phyloP scores from a whole-genome alignment of 2,329 filamentous ascomycete species.

The Scortechinia acanthostroma region DNA sequence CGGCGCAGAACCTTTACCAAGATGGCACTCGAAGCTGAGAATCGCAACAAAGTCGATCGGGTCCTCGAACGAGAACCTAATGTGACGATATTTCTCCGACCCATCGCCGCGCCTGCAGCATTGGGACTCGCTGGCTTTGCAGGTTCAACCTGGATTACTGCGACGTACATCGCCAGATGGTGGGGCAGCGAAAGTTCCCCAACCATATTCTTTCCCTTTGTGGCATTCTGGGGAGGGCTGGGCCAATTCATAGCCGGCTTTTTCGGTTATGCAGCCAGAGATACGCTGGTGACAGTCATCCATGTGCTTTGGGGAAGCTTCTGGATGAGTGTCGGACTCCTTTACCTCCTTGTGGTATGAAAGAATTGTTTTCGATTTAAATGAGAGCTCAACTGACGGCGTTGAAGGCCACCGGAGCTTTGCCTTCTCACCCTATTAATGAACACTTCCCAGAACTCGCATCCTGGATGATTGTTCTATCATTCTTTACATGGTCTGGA shows the following conservation, averaged over 20 bases:
- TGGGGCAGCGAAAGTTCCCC: constrained; percentile 12
- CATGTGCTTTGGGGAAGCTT: constrained; percentile 12
- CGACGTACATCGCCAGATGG: constrained; percentile 9
- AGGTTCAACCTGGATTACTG: constrained; percentile 14
- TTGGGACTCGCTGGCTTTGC: constrained; percentile 16
- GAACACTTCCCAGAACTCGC: constrained; percentile 11
- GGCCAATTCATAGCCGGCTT: constrained; percentile 16
- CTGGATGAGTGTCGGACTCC: constrained; percentile 11
- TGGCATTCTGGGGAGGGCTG: constrained; percentile 13
- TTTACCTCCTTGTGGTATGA: constrained; percentile 5
- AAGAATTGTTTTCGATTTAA: too few relatives aligned
- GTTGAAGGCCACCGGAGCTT: not conserved
- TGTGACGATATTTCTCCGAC: constrained; percentile 13
- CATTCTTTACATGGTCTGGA: constrained; percentile 8
- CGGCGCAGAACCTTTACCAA: too few relatives aligned
- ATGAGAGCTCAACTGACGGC: too few relatives aligned
- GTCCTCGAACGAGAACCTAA: constrained; percentile 5
- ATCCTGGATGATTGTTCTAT: constrained; percentile 10
- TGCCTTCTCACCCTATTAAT: constrained; percentile 6
- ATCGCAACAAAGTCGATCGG: not conserved
- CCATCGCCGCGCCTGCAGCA: constrained; percentile 16
- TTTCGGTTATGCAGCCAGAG: constrained; percentile 10
- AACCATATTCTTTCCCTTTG: constrained; percentile 15
- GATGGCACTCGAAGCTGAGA: too few relatives aligned
- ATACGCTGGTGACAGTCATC: constrained; percentile 11